Conservation (phyloP, 169 alveolate genomes). For the Babesia divergens region DNA sequence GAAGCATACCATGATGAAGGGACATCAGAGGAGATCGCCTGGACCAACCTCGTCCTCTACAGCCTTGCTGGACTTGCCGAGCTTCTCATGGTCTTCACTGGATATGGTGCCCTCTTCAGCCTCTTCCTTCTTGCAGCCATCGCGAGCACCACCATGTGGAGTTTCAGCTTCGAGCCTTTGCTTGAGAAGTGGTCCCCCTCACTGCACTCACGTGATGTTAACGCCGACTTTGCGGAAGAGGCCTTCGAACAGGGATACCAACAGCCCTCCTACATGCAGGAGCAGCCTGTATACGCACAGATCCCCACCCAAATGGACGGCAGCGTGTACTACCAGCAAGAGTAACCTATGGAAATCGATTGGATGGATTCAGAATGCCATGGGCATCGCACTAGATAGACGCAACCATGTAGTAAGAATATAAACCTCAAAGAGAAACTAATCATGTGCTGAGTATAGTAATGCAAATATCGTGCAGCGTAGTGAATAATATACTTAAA, state of each 20-base stretch:
- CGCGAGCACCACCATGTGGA: conserved; percentile 81
- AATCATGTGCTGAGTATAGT: too few relatives aligned
- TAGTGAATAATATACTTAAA: too few relatives aligned
- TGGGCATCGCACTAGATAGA: too few relatives aligned
- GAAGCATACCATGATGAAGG: conserved; percentile 87
- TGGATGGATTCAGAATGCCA: too few relatives aligned
- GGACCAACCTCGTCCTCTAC: conserved; percentile 79
- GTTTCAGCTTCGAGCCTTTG: conserved; percentile 81
- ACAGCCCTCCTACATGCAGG: conserved; percentile 16
- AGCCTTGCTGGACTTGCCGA: conserved; percentile 81
- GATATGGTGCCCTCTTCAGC: conserved; percentile 82
- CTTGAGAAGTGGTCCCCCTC: conserved; percentile 83
- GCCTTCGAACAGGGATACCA: conserved; percentile 28
- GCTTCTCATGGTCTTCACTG: conserved; percentile 81
- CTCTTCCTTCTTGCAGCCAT: conserved; percentile 76
- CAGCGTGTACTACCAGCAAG: conserved; percentile 25
- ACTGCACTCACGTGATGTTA: conserved; percentile 80
- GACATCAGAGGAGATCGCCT: conserved; percentile 82
- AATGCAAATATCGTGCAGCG: too few relatives aligned
- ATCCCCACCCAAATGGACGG: conserved; percentile 17
- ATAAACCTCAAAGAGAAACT: too few relatives aligned
- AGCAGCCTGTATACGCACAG: conserved; percentile 26
- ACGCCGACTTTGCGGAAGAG: conserved; percentile 76
- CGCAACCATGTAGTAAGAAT: too few relatives aligned
- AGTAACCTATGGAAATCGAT: too few relatives aligned